Evolutionary conservation across 106 monocot species (phyloP).

Genomic region (Dendrobium chrysotoxum): DNA sequence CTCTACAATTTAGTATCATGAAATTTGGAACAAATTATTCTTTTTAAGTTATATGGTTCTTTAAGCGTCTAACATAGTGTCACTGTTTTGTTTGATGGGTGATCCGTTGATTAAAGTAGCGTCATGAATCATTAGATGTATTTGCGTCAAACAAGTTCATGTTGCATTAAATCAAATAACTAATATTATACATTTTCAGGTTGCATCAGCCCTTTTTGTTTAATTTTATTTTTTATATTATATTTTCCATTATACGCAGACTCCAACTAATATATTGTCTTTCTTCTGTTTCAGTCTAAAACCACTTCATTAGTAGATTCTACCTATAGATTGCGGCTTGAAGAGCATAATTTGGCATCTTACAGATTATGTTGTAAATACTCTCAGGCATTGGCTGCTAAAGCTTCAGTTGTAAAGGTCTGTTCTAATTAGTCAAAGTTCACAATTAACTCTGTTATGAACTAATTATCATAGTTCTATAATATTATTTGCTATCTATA

Average conservation of each 20-base stretch:
- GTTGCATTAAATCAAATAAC: no score
- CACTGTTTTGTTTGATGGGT: no score
- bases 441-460: neutral
- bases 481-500: neutral
- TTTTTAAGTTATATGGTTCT: no score
- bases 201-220: neutral
- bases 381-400: neutral
- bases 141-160: no score
- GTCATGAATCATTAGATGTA: no score
- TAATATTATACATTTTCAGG: no score
- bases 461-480: neutral
- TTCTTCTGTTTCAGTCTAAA: conserved; percentile 1
- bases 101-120: no score
- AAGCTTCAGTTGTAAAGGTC: neutral
- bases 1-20: no score
- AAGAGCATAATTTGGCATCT: neutral
- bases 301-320: neutral
- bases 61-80: no score
- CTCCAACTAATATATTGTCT: neutral
- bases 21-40: no score
- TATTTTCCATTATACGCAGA: neutral
- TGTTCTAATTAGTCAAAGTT: neutral
- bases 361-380: neutral
- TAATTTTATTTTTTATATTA: neutral
- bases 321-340: neutral